phyloP scores from a whole-genome alignment of 202 grass and related monocot genomes.

The Bolboschoenoplectus hybrid region DNA sequence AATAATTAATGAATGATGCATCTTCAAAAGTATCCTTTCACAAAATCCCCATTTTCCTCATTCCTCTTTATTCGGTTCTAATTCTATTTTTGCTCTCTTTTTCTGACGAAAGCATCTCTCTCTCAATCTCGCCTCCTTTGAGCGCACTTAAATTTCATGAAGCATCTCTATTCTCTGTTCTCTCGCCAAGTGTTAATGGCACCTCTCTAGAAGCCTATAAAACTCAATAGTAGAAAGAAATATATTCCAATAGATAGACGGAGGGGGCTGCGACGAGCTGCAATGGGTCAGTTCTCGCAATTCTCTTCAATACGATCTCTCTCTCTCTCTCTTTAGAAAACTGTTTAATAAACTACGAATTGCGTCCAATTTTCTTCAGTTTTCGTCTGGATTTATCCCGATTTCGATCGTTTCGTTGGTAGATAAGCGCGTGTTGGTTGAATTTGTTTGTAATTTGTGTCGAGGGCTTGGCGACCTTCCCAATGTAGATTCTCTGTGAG shows the following conservation, averaged over 20 bases:
- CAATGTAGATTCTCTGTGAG: constrained; percentile 26
- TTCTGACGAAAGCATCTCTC: background rate
- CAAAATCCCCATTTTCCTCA: constrained; percentile 9
- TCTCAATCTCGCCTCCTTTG: background rate
- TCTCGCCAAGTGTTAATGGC: constrained; percentile 32
- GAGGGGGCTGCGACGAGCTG: background rate
- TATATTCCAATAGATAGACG: background rate
- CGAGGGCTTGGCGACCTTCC: constrained; percentile 12
- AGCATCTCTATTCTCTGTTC: background rate
- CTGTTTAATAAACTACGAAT: background rate
- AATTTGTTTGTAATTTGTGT: constrained; percentile 8
- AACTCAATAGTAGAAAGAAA: constrained; percentile 13
- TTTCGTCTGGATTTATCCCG: background rate
- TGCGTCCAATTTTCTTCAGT: background rate
- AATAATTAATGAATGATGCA: too few relatives aligned
- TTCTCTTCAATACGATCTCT: constrained; percentile 6
- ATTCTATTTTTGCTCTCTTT: background rate
- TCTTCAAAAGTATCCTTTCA: too few relatives aligned
- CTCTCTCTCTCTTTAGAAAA: background rate
- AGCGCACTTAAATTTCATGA: background rate
- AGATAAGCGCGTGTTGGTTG: background rate
- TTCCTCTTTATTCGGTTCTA: background rate
- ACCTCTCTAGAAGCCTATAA: background rate
- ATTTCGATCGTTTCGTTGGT: constrained; percentile 6
- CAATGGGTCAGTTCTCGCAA: constrained; percentile 31